A percentile compares a stretch with the other conserved stretches of the same genome.
These are phyloP conservation scores for Aspergillus panamensis DNA, from an alignment of 495 filamentous ascomycete species.

Conservation along the genomic window DNA sequence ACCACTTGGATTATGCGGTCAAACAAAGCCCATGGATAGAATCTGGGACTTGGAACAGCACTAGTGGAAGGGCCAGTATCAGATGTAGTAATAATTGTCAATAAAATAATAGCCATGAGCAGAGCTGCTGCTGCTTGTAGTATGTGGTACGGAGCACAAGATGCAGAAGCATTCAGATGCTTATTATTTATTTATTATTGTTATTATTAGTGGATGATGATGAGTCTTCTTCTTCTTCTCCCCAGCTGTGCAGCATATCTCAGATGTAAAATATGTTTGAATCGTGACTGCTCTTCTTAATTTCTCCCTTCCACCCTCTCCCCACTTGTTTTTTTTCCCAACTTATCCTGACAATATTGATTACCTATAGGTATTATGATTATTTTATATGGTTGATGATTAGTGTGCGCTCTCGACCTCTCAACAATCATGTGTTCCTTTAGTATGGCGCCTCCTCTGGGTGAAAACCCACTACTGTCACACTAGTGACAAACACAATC, in stretches of 20 bases:
- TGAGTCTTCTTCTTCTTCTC: not conserved
- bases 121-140: not conserved
- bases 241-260: constrained; percentile 11
- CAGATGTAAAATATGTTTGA: not conserved
- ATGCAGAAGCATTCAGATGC: not conserved
- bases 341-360: not conserved
- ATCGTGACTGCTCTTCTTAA: not conserved
- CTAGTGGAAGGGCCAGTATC: constrained; percentile 23
- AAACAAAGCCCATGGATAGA: constrained; percentile 27
- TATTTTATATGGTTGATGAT: not conserved
- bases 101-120: constrained; percentile 12
- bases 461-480: constrained; percentile 26
- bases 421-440: constrained; percentile 14
- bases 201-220: not conserved
- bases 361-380: constrained; percentile 5
- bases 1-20: constrained; percentile 22
- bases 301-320: not conserved
- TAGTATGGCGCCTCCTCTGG: constrained; percentile 15
- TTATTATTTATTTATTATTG: not conserved
- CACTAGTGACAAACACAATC: constrained; percentile 32
- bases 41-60: constrained; percentile 18
- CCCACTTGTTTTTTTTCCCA: not conserved
- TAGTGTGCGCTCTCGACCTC: constrained; percentile 4
- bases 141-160: constrained; percentile 7
- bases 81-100: constrained; percentile 31